phyloP scores from a whole-genome alignment of 2,329 filamentous ascomycete species.

The Calonectria hawksworthii region DNA sequence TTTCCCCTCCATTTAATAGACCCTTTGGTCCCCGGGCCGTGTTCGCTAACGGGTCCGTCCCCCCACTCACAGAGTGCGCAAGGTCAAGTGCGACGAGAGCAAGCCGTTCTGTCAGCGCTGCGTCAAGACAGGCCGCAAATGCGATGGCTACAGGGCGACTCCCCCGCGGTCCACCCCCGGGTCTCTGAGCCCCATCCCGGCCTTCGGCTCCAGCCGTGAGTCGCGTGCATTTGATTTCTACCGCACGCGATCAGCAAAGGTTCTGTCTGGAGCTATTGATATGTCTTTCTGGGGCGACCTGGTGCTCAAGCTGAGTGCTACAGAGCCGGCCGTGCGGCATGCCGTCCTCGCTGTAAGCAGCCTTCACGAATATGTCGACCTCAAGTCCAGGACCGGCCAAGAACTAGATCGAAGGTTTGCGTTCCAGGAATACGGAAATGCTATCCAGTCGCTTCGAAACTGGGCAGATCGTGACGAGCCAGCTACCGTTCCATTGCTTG shows the following conservation, averaged over 20 bases:
- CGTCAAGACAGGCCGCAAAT: constrained; percentile 67
- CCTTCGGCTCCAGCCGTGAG: constrained; percentile 40
- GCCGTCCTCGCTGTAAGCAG: constrained; percentile 64
- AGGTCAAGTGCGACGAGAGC: constrained; percentile 70
- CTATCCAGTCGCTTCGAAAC: constrained; percentile 59
- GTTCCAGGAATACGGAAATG: constrained; percentile 60
- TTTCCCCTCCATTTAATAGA: constrained; percentile 30
- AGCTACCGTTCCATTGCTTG: constrained; percentile 54
- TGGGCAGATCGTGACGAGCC: constrained; percentile 49
- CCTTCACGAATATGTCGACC: constrained; percentile 56
- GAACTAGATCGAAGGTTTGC: constrained; percentile 42
- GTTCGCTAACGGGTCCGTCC: background rate
- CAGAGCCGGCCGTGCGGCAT: constrained; percentile 62
- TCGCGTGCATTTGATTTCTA: constrained; percentile 51
- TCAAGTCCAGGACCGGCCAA: constrained; percentile 31
- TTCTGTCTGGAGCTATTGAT: constrained; percentile 59
- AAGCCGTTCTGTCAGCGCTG: constrained; percentile 68
- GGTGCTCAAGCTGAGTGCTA: constrained; percentile 60
- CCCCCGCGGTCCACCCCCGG: constrained; percentile 33
- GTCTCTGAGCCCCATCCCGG: constrained; percentile 34
- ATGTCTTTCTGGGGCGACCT: constrained; percentile 59
- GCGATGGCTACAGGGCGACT: constrained; percentile 64
- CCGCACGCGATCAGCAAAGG: constrained; percentile 53
- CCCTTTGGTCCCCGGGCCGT: background rate
- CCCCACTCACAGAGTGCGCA: constrained; percentile 61